Conservation (phyloP, 208 protist genomes). For the Crithidia fasciculata region DNA sequence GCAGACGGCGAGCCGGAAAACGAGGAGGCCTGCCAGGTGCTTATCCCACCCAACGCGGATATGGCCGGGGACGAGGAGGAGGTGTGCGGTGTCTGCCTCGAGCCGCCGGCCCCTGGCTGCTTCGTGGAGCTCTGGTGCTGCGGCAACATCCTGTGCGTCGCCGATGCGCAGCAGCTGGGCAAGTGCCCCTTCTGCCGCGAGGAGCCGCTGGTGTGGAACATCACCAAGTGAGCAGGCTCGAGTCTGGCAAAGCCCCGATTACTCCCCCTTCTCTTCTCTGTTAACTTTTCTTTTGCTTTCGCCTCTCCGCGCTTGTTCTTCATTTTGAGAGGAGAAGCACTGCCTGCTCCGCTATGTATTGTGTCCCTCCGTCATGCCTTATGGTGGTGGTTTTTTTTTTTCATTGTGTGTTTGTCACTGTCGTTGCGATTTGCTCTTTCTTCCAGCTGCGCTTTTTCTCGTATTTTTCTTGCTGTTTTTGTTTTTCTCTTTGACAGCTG, state of each 20-base stretch:
- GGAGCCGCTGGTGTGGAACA: constrained; percentile 83
- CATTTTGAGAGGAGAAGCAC: too few relatives aligned
- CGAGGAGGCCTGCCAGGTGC: constrained; percentile 36
- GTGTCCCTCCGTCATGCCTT: too few relatives aligned
- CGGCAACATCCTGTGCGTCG: constrained; percentile 81
- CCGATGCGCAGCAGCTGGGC: constrained; percentile 77
- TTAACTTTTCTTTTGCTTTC: neutral
- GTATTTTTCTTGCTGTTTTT: neutral
- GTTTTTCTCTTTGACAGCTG: neutral
- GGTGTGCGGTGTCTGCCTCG: constrained; percentile 87
- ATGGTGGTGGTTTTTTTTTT: neutral
- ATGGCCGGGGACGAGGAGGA: constrained; percentile 66
- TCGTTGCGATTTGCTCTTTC: constrained; percentile 1
- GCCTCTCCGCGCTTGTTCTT: too few relatives aligned
- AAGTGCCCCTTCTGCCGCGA: constrained; percentile 85
- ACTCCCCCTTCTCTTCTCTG: neutral
- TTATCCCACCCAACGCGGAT: constrained; percentile 31
- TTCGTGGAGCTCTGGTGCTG: constrained; percentile 88
- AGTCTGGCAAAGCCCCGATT: neutral
- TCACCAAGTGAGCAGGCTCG: constrained; percentile 45
- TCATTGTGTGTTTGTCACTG: neutral
- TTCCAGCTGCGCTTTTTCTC: constrained; percentile 6
- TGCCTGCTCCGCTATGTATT: too few relatives aligned
- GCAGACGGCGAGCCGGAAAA: constrained; percentile 27
- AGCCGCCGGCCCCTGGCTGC: constrained; percentile 49